Evolutionary conservation across 2,329 filamentous ascomycete species (phyloP), one percentile per base, ranked within the genome.

Genomic region (Teratosphaeria viscida): DNA sequence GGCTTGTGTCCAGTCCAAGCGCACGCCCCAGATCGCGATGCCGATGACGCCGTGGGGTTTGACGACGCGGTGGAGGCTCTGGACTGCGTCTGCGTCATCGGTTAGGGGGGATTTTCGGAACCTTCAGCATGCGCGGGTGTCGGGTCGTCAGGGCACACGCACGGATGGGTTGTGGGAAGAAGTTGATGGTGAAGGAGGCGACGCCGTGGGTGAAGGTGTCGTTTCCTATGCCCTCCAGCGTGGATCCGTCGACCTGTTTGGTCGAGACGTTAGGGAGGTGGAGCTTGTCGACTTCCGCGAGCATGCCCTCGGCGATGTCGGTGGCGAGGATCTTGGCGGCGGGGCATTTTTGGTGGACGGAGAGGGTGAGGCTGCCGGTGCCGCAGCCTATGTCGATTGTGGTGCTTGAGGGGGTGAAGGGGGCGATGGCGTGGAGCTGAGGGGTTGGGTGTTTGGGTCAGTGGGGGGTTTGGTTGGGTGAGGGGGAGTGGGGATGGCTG

Each of bases 251-350:
- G 16, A 14, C 55, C 11, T 47, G 23, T 19, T 52, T 32, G 10
- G 55, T 57, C n/a, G 55, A 27, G 16, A 57, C 55, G 11, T 52
- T 43, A 12, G 55, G 12, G 19, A 57, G 34, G 12, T 57, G 35
- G 7, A 52, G 55, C 35, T 29, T 16, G 32, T 57, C 39, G 11
- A 57, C 43, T 35, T 57, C 19, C 34, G 34, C 39, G 26, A 57
- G 55, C 55, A 57, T 57, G 43, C 55, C 55, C 35, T 47, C 55
- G 10, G 55, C 55, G 11, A 57, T 49, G 55, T 57, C 55, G 5
- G 55, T 57, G 23, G 55, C 55, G 26, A 57, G 55, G 34, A 57
- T 57, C 2, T 32, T 26, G 19, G 54, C n/a, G 6, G 23, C 11
- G 26, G 8, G 10, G 32, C 16, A 32, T 14, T 34, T 55, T 23